Conservation (phyloP, 805 yeast species). For the Henningerozyma blattae region DNA sequence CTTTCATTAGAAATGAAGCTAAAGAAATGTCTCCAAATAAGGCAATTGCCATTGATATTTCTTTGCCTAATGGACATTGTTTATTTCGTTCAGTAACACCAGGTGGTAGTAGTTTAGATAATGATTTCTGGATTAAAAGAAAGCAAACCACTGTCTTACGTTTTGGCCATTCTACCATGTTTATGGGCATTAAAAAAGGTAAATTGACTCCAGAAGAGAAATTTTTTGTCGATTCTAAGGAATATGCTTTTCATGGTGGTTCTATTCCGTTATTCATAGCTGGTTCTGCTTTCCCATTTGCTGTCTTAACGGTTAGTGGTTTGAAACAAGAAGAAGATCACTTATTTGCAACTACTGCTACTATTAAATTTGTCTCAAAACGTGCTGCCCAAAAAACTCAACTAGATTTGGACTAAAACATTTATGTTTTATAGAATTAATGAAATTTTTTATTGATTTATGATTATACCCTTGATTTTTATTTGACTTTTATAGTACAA, state of each 20-base stretch:
- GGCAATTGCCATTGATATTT: constrained; percentile 36
- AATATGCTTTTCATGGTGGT: constrained; percentile 46
- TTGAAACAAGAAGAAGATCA: constrained; percentile 46
- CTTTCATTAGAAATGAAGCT: constrained; percentile 28
- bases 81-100: constrained; percentile 32
- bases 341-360: constrained; percentile 27
- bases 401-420: constrained; percentile 1
- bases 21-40: constrained; percentile 18
- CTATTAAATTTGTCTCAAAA: constrained; percentile 6
- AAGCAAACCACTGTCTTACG: constrained; percentile 38
- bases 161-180: constrained; percentile 36
- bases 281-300: constrained; percentile 27
- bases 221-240: constrained; percentile 29
- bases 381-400: constrained; percentile 1
- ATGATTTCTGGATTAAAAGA: constrained; percentile 41
- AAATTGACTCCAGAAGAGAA: constrained; percentile 28
- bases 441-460: no score
- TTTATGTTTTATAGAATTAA: no score
- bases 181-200: constrained; percentile 33
- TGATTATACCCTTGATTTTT: no score
- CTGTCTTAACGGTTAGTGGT: constrained; percentile 44
- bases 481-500: no score
- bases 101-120: constrained; percentile 33
- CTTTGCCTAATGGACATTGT: constrained; percentile 33
- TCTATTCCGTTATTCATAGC: constrained; percentile 36